These are phyloP conservation scores for Metschnikowia colocasiae DNA, from an alignment of 805 yeast species.

Conservation along the genomic window DNA sequence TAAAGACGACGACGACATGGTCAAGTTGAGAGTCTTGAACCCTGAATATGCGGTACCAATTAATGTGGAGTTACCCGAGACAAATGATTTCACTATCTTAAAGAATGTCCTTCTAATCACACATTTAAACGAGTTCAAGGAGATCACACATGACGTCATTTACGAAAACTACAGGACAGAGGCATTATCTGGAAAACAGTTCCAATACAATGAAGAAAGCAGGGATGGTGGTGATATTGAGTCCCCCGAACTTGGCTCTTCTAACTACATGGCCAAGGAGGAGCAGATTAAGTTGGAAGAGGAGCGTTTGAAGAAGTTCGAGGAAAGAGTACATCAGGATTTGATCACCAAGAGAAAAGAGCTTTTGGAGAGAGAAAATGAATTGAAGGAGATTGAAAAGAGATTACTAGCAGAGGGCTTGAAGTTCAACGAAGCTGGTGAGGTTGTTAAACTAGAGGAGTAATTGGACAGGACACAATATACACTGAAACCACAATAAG, in stretches of 20 bases:
- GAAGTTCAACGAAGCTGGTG: constrained; percentile 30
- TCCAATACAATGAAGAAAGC: constrained; percentile 30
- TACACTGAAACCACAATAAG: neutral
- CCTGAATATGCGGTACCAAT: constrained; percentile 50
- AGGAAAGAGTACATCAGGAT: constrained; percentile 86
- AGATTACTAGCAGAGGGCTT: constrained; percentile 59
- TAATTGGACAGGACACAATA: constrained; percentile 4
- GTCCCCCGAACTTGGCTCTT: constrained; percentile 14
- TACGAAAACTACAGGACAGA: constrained; percentile 90
- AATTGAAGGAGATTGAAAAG: constrained; percentile 76
- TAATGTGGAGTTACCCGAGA: constrained; percentile 66
- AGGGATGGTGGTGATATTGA: constrained; percentile 9
- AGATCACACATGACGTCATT: constrained; percentile 77
- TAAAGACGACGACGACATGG: constrained; percentile 33
- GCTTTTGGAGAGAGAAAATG: constrained; percentile 78
- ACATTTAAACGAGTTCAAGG: constrained; percentile 85
- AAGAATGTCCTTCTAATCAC: constrained; percentile 77
- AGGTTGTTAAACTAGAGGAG: constrained; percentile 18
- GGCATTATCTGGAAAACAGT: constrained; percentile 64
- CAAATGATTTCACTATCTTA: constrained; percentile 75
- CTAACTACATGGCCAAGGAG: constrained; percentile 60
- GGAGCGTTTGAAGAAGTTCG: constrained; percentile 80
- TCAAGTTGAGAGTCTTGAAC: constrained; percentile 52
- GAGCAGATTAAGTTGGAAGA: constrained; percentile 88
- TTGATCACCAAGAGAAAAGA: constrained; percentile 77